Conservation (phyloP, 2,329 filamentous ascomycete species). For the Botrytis aclada region DNA sequence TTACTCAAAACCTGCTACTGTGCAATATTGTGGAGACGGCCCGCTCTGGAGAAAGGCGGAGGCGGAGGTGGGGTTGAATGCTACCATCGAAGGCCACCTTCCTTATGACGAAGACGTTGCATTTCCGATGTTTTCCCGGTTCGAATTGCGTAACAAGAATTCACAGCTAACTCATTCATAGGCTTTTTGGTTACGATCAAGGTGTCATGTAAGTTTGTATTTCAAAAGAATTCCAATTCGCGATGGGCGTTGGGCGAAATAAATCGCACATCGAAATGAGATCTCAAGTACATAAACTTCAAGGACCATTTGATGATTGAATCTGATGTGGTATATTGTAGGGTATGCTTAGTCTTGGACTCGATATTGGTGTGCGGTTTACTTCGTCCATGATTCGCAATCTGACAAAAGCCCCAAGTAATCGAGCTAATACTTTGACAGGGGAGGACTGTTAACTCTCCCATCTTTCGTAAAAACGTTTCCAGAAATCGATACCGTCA, state of each 20-base stretch:
- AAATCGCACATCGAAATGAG: background rate
- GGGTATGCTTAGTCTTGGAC: background rate
- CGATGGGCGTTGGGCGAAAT: background rate
- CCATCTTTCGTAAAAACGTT: constrained; percentile 16
- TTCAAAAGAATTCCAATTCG: background rate
- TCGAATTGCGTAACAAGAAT: background rate
- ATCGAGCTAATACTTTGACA: constrained; percentile 37
- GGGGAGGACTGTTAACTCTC: constrained; percentile 46
- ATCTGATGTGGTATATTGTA: background rate
- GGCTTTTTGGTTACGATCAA: constrained; percentile 48
- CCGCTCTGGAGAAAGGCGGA: background rate
- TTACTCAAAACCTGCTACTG: background rate
- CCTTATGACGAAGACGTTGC: background rate
- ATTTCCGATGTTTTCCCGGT: constrained; percentile 12
- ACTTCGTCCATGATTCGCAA: background rate
- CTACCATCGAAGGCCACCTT: background rate
- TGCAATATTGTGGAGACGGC: background rate
- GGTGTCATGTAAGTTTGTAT: constrained; percentile 13
- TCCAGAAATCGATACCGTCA: constrained; percentile 21
- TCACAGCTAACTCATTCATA: constrained; percentile 8
- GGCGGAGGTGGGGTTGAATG: background rate
- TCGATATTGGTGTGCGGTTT: background rate
- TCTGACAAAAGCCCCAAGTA: background rate
- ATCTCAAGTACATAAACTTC: background rate
- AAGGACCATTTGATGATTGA: background rate